Base-by-base conservation (phyloP, 2,329 filamentous ascomycete genomes). In the Penicillium janthinellum region DNA sequence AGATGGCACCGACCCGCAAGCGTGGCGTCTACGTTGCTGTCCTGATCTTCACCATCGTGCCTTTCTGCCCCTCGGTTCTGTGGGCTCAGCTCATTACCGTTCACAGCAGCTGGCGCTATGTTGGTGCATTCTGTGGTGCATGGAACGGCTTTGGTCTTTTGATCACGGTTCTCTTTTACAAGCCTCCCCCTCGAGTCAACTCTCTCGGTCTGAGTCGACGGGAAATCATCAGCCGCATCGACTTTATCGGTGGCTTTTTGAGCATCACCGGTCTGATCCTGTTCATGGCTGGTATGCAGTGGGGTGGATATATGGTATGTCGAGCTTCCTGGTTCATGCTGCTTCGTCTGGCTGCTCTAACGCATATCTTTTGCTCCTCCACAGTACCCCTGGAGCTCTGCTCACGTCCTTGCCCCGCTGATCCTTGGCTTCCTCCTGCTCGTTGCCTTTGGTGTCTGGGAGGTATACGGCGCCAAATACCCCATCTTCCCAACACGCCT, bases 1-100 rank as follows among this genome's bases (percentile, higher is more conserved):
- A 91, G 70, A 80, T 90, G 60, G 88, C 86, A 0, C 88, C 88
- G 1, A 85, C 85, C 20, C 79, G 83, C 17, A 85, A 89, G 71
- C 83, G 88, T 50, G 88, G 86, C 34, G 82, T 82, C 68, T 89
- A 89, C 67, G 83, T 89, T 25, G 83, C 84, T 12, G 71, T 81
- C 0, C 74, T 90, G 14, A 82, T 88, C 48, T 81, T 88, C 67
- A 86, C 83, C 56, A 86, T 89, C 58, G 63, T 87, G 1, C 86
- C 86, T 0, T 88, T 88, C 69, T 83, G 82, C 58, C 86, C 87
- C 0, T 84, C 85, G 1, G 85, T 86, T 0, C 73, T 89, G 22
- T 89, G 82, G 75, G 85, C 79, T 37, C 86, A 89, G 69, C 77
- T 87, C 34, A 82, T 83, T 58, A 77, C 81, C 15, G 71, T 71